Conservation (phyloP, 345 rosid genomes). For the Excoecaria cochinchinensis region DNA sequence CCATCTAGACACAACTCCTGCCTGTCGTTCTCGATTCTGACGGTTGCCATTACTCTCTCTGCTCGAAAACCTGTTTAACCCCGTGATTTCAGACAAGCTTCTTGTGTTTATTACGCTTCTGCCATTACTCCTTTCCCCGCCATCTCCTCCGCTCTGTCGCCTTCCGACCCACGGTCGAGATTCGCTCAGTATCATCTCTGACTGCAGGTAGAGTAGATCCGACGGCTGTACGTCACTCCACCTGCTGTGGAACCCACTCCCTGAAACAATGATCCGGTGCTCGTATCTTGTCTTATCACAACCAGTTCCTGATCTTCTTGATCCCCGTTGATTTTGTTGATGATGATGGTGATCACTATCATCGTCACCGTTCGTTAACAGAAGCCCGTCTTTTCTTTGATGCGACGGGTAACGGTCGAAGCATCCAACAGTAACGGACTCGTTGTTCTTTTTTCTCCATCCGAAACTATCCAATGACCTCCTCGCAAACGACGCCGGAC, state of each 20-base stretch:
- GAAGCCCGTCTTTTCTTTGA: constrained; percentile 61
- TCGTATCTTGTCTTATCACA: constrained; percentile 40
- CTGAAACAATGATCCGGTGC: constrained; percentile 73
- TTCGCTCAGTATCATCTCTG: constrained; percentile 68
- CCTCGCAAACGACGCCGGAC: constrained; percentile 33
- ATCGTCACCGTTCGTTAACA: constrained; percentile 21
- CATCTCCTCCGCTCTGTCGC: constrained; percentile 7
- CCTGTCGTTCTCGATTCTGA: constrained; percentile 37
- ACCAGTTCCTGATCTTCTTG: background rate
- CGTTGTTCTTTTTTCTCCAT: constrained; percentile 23
- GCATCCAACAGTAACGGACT: constrained; percentile 40
- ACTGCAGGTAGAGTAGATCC: constrained; percentile 63
- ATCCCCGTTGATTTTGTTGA: background rate
- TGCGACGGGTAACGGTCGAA: constrained; percentile 37
- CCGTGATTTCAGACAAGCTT: constrained; percentile 84
- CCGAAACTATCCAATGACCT: constrained; percentile 54
- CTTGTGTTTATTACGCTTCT: constrained; percentile 55
- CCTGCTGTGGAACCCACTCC: constrained; percentile 33
- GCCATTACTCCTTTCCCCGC: constrained; percentile 23
- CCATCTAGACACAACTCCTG: constrained; percentile 48
- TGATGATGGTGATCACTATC: background rate
- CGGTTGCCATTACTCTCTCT: constrained; percentile 28
- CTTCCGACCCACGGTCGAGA: constrained; percentile 13
- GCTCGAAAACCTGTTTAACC: constrained; percentile 48
- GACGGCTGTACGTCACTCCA: constrained; percentile 87